Evolutionary conservation across 2,329 filamentous ascomycete genomes (phyloP).

Genomic region (Colletotrichum brevisporum): DNA sequence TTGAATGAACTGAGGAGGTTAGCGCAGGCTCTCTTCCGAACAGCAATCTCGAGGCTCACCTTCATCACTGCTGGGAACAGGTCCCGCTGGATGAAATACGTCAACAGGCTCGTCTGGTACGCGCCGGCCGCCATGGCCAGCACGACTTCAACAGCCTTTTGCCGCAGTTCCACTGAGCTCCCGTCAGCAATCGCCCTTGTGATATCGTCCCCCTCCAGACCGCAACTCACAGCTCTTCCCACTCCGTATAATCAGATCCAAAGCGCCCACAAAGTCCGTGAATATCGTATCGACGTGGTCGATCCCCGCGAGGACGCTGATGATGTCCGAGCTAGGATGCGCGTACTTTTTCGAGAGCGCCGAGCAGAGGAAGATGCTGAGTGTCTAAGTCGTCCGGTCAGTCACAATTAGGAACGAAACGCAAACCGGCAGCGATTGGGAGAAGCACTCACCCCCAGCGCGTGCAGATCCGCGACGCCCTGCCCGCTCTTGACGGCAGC

Average conservation of each 20-base stretch:
- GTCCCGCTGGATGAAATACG: conserved; percentile 95
- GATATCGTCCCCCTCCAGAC: not conserved
- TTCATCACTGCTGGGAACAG: conserved; percentile 96
- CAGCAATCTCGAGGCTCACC: conserved; percentile 62
- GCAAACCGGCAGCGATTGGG: not conserved
- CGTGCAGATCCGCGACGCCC: conserved; percentile 79
- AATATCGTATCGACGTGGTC: conserved; percentile 90
- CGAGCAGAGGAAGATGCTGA: conserved; percentile 87
- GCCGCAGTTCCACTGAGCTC: conserved; percentile 77
- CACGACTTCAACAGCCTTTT: conserved; percentile 85
- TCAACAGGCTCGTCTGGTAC: conserved; percentile 93
- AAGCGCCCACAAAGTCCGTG: conserved; percentile 85
- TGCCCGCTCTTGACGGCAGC: conserved; percentile 73
- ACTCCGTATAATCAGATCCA: conserved; percentile 87
- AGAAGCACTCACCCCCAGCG: conserved; percentile 80
- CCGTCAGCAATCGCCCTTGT: conserved; percentile 44
- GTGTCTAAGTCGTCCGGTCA: conserved; percentile 70
- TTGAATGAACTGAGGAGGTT: conserved; percentile 77
- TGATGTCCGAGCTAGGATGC: conserved; percentile 95
- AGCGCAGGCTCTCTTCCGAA: not conserved
- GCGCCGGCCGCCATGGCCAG: conserved; percentile 91
- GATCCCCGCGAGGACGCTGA: conserved; percentile 88
- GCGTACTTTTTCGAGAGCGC: conserved; percentile 92
- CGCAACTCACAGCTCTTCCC: conserved; percentile 75
- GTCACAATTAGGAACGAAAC: not conserved